Evolutionary conservation across 73 alveolate genomes (phyloP).

Genomic region (Halteria grandinella): DNA sequence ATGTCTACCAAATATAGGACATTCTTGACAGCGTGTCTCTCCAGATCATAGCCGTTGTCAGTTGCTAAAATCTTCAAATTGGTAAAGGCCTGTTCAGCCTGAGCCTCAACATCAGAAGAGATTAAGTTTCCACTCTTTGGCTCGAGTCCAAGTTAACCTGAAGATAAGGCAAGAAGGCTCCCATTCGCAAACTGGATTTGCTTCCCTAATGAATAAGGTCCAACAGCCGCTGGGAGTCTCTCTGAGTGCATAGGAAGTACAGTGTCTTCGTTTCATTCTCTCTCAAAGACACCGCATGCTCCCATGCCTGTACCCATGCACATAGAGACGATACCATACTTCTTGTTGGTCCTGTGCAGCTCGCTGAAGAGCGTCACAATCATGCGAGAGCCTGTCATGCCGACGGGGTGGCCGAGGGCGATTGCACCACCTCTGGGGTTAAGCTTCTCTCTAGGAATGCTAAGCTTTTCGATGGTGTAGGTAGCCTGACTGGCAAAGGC

Average conservation of each 20-base stretch:
- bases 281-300: slow-evolving; percentile 79
- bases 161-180: too few relatives aligned
- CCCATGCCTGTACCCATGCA: slow-evolving; percentile 87
- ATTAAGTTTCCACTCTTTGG: neutral
- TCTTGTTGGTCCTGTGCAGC: slow-evolving; percentile 62
- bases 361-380: slow-evolving; percentile 80
- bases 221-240: too few relatives aligned
- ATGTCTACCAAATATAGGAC: slow-evolving; percentile 36
- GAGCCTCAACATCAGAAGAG: neutral
- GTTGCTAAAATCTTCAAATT: too few relatives aligned
- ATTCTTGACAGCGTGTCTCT: slow-evolving; percentile 47
- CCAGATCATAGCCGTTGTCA: too few relatives aligned
- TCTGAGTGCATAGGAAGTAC: too few relatives aligned
- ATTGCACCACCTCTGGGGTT: slow-evolving; percentile 92
- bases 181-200: too few relatives aligned
- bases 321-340: slow-evolving; percentile 84
- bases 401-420: slow-evolving; percentile 93
- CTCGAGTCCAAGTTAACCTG: slow-evolving; percentile 21
- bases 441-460: slow-evolving; percentile 68
- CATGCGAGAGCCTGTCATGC: slow-evolving; percentile 88
- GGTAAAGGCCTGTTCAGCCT: too few relatives aligned
- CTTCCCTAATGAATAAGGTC: too few relatives aligned
- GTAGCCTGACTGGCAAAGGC: slow-evolving; percentile 91
- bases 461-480: slow-evolving; percentile 67
- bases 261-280: slow-evolving; percentile 58